These are phyloP conservation scores for Bocquillonia castaneifolia DNA, from an alignment of 441 rosid genomes.

Conservation along the genomic window DNA sequence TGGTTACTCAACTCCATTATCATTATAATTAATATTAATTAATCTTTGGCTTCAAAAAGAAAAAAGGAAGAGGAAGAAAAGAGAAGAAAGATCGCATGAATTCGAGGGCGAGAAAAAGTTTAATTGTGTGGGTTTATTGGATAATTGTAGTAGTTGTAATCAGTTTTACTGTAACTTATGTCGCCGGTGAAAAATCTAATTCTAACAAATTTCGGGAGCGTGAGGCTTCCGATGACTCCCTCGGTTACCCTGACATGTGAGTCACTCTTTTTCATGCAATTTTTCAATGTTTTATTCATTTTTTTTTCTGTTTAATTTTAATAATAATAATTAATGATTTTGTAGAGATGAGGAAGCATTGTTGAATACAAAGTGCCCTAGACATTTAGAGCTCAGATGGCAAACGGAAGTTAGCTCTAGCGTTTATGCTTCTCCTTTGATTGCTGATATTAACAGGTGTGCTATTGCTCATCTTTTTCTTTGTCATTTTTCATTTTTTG, in stretches of 20 bases:
- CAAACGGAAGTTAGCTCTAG: slow-evolving; percentile 99
- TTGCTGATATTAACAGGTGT: slow-evolving; percentile 95
- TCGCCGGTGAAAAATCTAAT: slow-evolving; percentile 43
- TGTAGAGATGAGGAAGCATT: slow-evolving; percentile 85
- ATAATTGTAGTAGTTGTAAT: no score
- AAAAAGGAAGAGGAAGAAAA: no score
- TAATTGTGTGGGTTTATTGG: slow-evolving; percentile 38
- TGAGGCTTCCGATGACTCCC: slow-evolving; percentile 70
- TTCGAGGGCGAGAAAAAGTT: slow-evolving; percentile 13
- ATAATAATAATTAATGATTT: not conserved
- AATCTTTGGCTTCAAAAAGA: no score
- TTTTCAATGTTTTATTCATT: not conserved
- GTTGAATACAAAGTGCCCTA: slow-evolving; percentile 91
- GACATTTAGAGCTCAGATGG: slow-evolving; percentile 92
- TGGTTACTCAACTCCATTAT: no score
- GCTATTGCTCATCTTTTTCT: not conserved
- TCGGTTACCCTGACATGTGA: slow-evolving; percentile 71
- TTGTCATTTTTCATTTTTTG: not conserved
- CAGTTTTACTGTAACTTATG: no score
- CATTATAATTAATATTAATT: no score
- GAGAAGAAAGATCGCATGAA: slow-evolving; percentile 21
- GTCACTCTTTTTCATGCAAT: slow-evolving; percentile 15
- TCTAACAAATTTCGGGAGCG: slow-evolving; percentile 78
- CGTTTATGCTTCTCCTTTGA: slow-evolving; percentile 86
- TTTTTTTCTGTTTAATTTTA: not conserved